Evolutionary conservation across 768 basidiomycete genomes (phyloP).

Genomic region (Rhodotorula sphaerocarpa): DNA sequence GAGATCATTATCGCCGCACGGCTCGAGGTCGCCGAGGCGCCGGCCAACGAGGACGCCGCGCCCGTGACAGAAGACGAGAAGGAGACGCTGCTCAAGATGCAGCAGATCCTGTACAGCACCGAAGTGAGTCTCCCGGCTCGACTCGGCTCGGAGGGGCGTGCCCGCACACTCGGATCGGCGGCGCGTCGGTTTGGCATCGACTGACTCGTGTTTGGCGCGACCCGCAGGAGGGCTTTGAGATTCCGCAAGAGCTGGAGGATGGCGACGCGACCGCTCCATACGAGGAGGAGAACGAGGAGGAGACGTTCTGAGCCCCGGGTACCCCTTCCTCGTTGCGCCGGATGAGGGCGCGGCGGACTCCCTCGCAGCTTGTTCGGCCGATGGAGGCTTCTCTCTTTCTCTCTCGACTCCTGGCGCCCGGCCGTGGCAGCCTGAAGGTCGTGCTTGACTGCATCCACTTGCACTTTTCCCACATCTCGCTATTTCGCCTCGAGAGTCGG

Average conservation of each 20-base stretch:
- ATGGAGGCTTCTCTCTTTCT: no score
- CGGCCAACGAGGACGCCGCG: slow-evolving; percentile 58
- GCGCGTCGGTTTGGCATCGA: fast-evolving
- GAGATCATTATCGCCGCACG: slow-evolving; percentile 86
- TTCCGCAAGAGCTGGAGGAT: slow-evolving; percentile 51
- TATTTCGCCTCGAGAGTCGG: no score
- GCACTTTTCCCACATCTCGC: no score
- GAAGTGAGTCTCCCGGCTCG: slow-evolving; percentile 56
- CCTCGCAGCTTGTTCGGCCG: no score
- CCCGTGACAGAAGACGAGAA: slow-evolving; percentile 44
- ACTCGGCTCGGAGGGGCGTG: no score
- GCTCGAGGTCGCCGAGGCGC: slow-evolving; percentile 48
- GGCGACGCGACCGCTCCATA: slow-evolving; percentile 76
- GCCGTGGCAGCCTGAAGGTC: no score
- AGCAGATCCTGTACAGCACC: slow-evolving; percentile 87
- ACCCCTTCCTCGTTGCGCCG: no score
- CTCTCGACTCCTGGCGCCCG: no score
- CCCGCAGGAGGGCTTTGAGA: background rate
- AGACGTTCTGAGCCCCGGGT: slow-evolving; percentile 48
- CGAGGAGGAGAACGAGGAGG: slow-evolving; percentile 82
- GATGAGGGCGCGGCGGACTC: no score
- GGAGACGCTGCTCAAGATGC: slow-evolving; percentile 61
- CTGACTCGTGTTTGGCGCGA: background rate
- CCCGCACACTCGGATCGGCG: no score
- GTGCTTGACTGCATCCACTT: no score